A percentile compares a stretch with the other conserved stretches of the same genome.
Evolutionary conservation across 257 asterid species (phyloP).

Genomic region (Pogostemon cablin): DNA sequence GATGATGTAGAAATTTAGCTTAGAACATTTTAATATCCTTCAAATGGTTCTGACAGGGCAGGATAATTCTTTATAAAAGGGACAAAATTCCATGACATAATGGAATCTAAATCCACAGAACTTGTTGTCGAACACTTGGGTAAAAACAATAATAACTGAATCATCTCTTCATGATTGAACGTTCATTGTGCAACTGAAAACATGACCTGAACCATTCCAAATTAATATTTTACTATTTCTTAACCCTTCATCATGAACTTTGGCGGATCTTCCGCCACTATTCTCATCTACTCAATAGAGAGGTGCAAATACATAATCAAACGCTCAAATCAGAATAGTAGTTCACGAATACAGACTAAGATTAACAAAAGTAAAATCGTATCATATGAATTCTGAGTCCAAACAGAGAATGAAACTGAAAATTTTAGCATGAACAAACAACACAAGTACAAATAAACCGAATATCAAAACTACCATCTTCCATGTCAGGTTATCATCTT

Average conservation of each 20-base stretch:
- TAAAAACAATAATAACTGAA: conserved; percentile 5
- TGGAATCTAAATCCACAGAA: not conserved
- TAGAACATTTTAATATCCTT: not conserved
- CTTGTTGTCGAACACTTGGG: not conserved
- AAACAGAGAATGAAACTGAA: conserved; percentile 13
- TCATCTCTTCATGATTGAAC: not conserved
- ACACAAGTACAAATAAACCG: not conserved
- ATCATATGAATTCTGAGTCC: not conserved
- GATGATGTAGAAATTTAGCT: not conserved
- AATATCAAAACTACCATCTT: not conserved
- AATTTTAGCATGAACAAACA: not conserved
- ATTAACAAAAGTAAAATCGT: not conserved
- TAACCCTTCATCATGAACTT: too few species aligned
- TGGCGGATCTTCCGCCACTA: not conserved
- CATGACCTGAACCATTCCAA: not conserved
- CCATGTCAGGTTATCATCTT: not conserved
- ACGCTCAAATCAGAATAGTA: not conserved
- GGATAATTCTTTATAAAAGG: not conserved
- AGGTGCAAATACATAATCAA: not conserved
- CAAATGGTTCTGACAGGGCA: conserved; percentile 8
- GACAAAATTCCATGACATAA: not conserved
- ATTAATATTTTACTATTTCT: too few species aligned
- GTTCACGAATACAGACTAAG: not conserved
- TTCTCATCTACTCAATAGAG: not conserved
- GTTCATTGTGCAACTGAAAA: not conserved